Conservation (phyloP, 164 flowering plant genomes). For the Liriodendron chinense region DNA sequence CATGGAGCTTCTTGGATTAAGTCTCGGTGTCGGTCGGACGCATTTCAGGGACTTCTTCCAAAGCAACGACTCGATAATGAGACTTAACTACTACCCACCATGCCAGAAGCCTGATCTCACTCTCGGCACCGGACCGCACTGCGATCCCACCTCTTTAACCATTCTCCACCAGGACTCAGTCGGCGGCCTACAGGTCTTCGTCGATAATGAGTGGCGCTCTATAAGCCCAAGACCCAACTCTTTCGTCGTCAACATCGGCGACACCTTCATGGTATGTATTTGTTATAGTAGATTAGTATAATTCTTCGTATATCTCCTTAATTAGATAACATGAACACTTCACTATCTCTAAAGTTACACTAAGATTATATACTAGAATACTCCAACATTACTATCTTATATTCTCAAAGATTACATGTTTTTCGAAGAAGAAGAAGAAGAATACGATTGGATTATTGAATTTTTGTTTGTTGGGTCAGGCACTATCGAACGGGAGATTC, state of each 20-base stretch:
- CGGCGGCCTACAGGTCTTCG: slow-evolving; percentile 77
- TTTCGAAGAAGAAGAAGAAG: neutral
- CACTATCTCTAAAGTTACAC: no score
- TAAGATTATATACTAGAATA: no score
- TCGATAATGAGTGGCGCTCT: slow-evolving; percentile 56
- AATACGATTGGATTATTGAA: neutral
- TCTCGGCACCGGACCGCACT: slow-evolving; percentile 86
- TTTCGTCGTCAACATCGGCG: slow-evolving; percentile 84
- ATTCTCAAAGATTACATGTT: neutral
- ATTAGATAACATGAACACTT: no score
- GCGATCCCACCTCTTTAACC: slow-evolving; percentile 82
- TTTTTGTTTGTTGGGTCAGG: slow-evolving; percentile 33
- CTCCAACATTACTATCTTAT: no score
- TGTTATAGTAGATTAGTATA: neutral
- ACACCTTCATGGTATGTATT: slow-evolving; percentile 70
- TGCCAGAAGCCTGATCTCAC: slow-evolving; percentile 75
- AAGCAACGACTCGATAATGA: slow-evolving; percentile 75
- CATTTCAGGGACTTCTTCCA: slow-evolving; percentile 57
- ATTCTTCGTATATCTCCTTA: no score
- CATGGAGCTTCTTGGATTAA: slow-evolving; percentile 74
- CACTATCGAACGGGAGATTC: slow-evolving; percentile 72
- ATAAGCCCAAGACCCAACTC: slow-evolving; percentile 55
- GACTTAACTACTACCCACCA: slow-evolving; percentile 77
- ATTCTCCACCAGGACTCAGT: slow-evolving; percentile 85
- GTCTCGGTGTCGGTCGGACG: slow-evolving; percentile 49